Evolutionary conservation across 2,329 filamentous ascomycete species (phyloP), one percentile per base, ranked within the genome.

Genomic region (Uncinocarpus reesii): DNA sequence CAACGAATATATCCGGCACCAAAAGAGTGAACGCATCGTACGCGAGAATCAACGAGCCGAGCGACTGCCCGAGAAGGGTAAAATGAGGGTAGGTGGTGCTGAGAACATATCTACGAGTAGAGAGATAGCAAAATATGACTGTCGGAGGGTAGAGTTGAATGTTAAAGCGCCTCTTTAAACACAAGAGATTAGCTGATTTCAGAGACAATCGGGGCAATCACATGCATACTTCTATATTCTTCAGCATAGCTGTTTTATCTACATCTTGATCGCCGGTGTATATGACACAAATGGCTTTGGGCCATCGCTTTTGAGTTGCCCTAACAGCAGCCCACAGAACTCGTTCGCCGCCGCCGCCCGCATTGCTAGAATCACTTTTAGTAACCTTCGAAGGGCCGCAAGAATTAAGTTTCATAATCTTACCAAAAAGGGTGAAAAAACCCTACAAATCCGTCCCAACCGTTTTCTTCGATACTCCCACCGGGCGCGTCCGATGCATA

Each of bases 361-460:
- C 92, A 71, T 98, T 96, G 68, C 86, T 92, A 20, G 21, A 43
- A 7, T 44, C 16, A 44, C 32, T 48, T 45, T 21, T n/a, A 50
- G 24, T 40, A 13, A 24, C 23, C 3, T 10, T 40, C 16, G 13
- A 13, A 13, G 23, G 6, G 11, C 38, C 11, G 35, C 35, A 40
- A 21, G 49, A 24, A 15, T 5, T 29, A n/a, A 8, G 23, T 21
- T 16, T 7, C 20, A 31, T 24, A 11, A 3, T 3, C 76, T 54
- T 72, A 90, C 86, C 92, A 96, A 65, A 95, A 98, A 1, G 92
- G 92, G 65, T 98, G 92, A 63, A 98, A 95, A 75, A 98, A 96
- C 40, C 87, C 92, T 53, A 96, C 79, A 46, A 95, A 80, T 26
- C 89, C 89, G 53, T 81, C 74, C 85, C 86, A 95, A 38, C 83